These are phyloP conservation scores for Mollisiaceae sp. DNA, from an alignment of 2,329 filamentous ascomycete genomes.

Conservation along the genomic window DNA sequence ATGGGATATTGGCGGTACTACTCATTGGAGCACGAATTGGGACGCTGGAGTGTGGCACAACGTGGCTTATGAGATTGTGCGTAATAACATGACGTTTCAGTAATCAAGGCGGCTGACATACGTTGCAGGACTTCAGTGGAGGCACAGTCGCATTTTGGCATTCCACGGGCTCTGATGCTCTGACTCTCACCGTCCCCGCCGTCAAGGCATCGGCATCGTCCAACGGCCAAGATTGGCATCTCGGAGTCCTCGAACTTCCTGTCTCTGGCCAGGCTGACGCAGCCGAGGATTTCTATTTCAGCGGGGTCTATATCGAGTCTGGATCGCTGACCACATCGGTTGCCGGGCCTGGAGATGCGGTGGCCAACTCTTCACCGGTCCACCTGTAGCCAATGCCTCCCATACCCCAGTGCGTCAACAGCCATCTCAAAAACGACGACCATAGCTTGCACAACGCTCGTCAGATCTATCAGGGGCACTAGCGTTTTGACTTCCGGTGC, in stretches of 20 bases:
- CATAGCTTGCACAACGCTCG: not conserved
- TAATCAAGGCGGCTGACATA: constrained; percentile 6
- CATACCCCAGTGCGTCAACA: constrained; percentile 5
- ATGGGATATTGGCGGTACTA: constrained; percentile 66
- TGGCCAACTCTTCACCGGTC: constrained; percentile 20
- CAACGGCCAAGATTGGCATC: constrained; percentile 75
- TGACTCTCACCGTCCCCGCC: constrained; percentile 63
- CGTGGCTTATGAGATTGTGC: constrained; percentile 70
- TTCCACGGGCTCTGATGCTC: constrained; percentile 62
- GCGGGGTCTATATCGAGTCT: constrained; percentile 72
- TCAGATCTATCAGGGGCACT: constrained; percentile 6
- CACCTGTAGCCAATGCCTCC: constrained; percentile 5
- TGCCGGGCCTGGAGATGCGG: constrained; percentile 42
- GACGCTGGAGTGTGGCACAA: constrained; percentile 74
- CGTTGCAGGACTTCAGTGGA: constrained; percentile 59
- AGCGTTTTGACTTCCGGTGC: constrained; percentile 14
- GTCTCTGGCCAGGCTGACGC: constrained; percentile 57
- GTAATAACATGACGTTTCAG: constrained; percentile 24
- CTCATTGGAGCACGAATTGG: constrained; percentile 67
- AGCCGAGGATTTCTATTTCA: constrained; percentile 73
- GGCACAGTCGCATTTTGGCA: constrained; percentile 72
- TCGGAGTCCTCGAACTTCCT: constrained; percentile 71
- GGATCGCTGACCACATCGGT: constrained; percentile 51
- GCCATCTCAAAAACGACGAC: constrained; percentile 14
- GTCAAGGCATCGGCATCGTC: constrained; percentile 65